Evolutionary conservation across 1,139 yeast genomes (phyloP), one percentile per base, ranked within the genome.

Genomic region (Geotrichum fermentans): DNA sequence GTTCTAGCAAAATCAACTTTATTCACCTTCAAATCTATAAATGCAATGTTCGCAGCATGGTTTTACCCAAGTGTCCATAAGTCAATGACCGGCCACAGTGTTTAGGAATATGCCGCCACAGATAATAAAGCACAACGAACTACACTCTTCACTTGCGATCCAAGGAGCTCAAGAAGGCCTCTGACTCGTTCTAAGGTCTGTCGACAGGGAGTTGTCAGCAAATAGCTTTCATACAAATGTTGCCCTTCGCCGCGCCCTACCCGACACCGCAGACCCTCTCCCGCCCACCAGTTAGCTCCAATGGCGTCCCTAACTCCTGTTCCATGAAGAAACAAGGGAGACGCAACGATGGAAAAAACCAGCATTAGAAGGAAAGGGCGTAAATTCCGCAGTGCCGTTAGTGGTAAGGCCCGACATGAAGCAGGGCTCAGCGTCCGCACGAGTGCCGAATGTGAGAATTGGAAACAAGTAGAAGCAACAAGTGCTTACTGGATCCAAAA

Each of bases 71-170:
- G 77, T 85, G 87, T 80, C 77, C 77, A 83, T 72, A 63, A 74
- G 88, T 79, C 87, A 76, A 80, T 71, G 83, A 74, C 88, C 82
- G 66, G 80, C 71, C 87, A 88, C 80, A 83, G 85, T 77, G 92
- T 83, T 74, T 82, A 84, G 94, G 94, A 84, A 84, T 84, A 84
- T 84, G 88, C 83, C 78, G 92, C 88, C 73, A 67, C 62, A 58
- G 54, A 54, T n/a, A n/a, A n/a, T n/a, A n/a, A 58, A 17, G 38
- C 51, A 24, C 50, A 55, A 45, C 68, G 67, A 62, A 59, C 67
- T 62, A 52, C 64, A 60, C 68, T n/a, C n/a, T 56, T 50, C 52
- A 55, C 45, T 51, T 58, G 56, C 60, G 54, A 61, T 56, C 57
- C 59, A 49, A 55, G 69, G 69, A 66, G 68, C 64, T 66, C 71